Evolutionary conservation across 2,329 filamentous ascomycete species (phyloP).

Genomic region (Aspergillus aculeatus): DNA sequence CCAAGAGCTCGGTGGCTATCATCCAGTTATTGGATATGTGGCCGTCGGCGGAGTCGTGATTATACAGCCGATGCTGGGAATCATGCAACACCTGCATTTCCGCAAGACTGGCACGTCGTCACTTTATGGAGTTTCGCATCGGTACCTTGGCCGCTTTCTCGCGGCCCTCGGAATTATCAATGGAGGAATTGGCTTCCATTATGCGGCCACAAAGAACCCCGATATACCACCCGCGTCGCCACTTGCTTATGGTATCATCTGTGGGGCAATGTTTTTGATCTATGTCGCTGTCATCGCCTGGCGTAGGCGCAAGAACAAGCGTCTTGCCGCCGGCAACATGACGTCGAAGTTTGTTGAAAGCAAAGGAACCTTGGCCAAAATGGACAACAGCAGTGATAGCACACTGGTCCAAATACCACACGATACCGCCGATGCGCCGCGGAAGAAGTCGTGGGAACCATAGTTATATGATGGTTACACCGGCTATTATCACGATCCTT

Average conservation of each 20-base stretch:
- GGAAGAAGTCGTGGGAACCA: conserved; percentile 9
- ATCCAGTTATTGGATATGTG: conserved; percentile 53
- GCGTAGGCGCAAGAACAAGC: conserved; percentile 2
- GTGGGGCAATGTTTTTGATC: conserved; percentile 47
- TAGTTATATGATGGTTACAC: conserved; percentile 4
- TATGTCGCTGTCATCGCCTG: conserved; percentile 32
- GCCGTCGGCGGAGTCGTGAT: conserved; percentile 53
- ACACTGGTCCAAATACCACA: conserved; percentile 1
- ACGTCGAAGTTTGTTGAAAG: neutral
- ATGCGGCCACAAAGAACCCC: conserved; percentile 41
- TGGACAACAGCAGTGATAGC: conserved; percentile 4
- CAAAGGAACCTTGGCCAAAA: neutral
- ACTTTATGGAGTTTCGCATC: conserved; percentile 47
- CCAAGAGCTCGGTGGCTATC: conserved; percentile 39
- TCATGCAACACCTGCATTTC: conserved; percentile 51
- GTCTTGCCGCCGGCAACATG: neutral
- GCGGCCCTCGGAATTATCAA: conserved; percentile 55
- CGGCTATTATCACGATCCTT: conserved; percentile 10
- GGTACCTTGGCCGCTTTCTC: conserved; percentile 53
- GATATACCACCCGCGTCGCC: conserved; percentile 32
- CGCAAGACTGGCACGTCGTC: conserved; percentile 46
- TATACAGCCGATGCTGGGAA: conserved; percentile 53
- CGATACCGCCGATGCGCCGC: conserved; percentile 1
- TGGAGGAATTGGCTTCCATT: conserved; percentile 52
- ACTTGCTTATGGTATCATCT: conserved; percentile 51